These are phyloP conservation scores for Candida chauliodis DNA, from an alignment of 805 yeast species.

Conservation along the genomic window DNA sequence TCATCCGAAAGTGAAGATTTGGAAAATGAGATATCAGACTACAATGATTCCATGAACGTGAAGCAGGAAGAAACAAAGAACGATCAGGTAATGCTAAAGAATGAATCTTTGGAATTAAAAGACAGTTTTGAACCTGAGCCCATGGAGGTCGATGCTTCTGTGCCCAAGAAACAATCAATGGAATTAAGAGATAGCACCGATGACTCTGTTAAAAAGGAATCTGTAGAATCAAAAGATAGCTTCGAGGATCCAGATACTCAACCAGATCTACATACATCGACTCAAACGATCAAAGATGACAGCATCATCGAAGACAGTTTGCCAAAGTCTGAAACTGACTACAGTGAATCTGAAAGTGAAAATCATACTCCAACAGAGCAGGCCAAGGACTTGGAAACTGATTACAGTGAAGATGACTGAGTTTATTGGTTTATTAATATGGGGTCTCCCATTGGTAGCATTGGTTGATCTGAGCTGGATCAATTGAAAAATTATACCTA, in stretches of 20 bases:
- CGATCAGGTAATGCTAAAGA: conserved; percentile 4
- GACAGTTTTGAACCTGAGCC: no score
- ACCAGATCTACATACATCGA: conserved; percentile 7
- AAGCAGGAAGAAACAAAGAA: conserved; percentile 7
- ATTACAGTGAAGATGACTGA: conserved; percentile 11
- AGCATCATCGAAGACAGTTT: conserved; percentile 12
- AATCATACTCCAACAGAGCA: neutral
- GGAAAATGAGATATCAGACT: no score
- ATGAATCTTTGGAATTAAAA: no score
- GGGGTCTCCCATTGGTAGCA: conserved; percentile 1
- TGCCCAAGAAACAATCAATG: no score
- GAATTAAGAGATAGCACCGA: no score
- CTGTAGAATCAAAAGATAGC: no score
- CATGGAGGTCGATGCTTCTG: no score
- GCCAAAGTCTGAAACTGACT: conserved; percentile 6
- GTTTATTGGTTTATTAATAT: neutral
- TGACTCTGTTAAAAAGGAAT: no score
- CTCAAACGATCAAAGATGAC: conserved; percentile 1
- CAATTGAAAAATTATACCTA: conserved; percentile 1
- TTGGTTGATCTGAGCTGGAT: no score
- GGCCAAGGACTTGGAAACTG: conserved; percentile 10
- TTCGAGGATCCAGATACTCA: no score
- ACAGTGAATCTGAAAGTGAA: conserved; percentile 7
- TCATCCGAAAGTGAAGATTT: conserved; percentile 4
- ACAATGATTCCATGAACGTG: conserved; percentile 8